Evolutionary conservation across 164 flowering plant species (phyloP).

Genomic region (Dillenia suffruticosa): DNA sequence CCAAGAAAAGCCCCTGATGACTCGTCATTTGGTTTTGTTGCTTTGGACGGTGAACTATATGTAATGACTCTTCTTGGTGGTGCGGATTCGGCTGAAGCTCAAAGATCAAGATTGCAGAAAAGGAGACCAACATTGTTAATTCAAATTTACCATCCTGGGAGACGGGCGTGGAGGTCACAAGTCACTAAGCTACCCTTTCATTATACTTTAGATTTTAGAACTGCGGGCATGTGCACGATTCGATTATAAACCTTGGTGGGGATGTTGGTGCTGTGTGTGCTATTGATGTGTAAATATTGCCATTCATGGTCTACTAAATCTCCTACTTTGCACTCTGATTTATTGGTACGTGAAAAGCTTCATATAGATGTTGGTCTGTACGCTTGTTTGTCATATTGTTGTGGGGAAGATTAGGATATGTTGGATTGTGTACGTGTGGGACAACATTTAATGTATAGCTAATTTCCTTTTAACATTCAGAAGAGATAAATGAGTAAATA

Average conservation of each 20-base stretch:
- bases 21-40: constrained; percentile 56
- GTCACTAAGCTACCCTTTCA: constrained; percentile 52
- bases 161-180: constrained; percentile 62
- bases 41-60: constrained; percentile 57
- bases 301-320: too few relatives aligned
- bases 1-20: constrained; percentile 46
- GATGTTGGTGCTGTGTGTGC: too few relatives aligned
- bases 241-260: constrained; percentile 17
- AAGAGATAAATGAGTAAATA: too few relatives aligned
- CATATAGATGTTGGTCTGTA: too few relatives aligned
- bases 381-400: too few relatives aligned
- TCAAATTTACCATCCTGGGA: constrained; percentile 70
- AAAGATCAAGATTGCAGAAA: constrained; percentile 39
- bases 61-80: constrained; percentile 38
- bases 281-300: too few relatives aligned
- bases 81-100: constrained; percentile 22
- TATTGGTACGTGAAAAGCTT: too few relatives aligned
- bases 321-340: too few relatives aligned
- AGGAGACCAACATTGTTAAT: constrained; percentile 36
- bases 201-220: constrained; percentile 45
- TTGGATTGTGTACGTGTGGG: too few relatives aligned
- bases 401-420: too few relatives aligned
- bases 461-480: too few relatives aligned
- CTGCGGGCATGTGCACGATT: constrained; percentile 65
- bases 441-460: too few relatives aligned